Evolutionary conservation across 108 stramenopile genomes (phyloP).

Genomic region (Phaeodactylum tricornutum): DNA sequence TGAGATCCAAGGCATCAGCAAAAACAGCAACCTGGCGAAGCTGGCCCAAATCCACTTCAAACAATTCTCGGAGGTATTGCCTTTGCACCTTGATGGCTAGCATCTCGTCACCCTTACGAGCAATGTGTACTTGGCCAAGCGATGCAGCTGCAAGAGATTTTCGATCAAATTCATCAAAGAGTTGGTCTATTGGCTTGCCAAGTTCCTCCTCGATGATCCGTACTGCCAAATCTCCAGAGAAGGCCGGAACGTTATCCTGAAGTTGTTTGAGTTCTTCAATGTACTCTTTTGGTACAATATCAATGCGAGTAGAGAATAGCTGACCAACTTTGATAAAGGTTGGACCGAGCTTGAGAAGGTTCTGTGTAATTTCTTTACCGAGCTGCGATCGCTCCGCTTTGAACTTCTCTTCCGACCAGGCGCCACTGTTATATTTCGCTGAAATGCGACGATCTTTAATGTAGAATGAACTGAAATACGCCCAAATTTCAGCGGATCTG

Average conservation of each 20-base stretch:
- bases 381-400: constrained; percentile 59
- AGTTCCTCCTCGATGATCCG: constrained; percentile 86
- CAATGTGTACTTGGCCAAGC: constrained; percentile 93
- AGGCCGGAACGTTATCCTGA: constrained; percentile 95
- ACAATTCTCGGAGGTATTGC: constrained; percentile 81
- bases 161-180: constrained; percentile 77
- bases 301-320: constrained; percentile 90
- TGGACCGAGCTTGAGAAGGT: constrained; percentile 87
- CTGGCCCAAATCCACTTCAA: constrained; percentile 92
- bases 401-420: constrained; percentile 61
- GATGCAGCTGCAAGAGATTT: constrained; percentile 85
- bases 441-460: constrained; percentile 68
- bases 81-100: constrained; percentile 94
- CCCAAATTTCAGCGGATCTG: constrained; percentile 84
- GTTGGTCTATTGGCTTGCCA: constrained; percentile 72
- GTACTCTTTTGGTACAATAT: constrained; percentile 93
- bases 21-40: constrained; percentile 83
- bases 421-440: constrained; percentile 57
- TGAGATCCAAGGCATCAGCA: constrained; percentile 91
- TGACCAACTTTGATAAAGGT: constrained; percentile 72
- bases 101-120: constrained; percentile 66
- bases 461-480: constrained; percentile 80
- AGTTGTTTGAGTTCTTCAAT: constrained; percentile 85
- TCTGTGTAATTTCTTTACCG: constrained; percentile 82
- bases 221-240: constrained; percentile 79